phyloP scores from a whole-genome alignment of 2,329 filamentous ascomycete species.

The Fusarium tjaetaba region DNA sequence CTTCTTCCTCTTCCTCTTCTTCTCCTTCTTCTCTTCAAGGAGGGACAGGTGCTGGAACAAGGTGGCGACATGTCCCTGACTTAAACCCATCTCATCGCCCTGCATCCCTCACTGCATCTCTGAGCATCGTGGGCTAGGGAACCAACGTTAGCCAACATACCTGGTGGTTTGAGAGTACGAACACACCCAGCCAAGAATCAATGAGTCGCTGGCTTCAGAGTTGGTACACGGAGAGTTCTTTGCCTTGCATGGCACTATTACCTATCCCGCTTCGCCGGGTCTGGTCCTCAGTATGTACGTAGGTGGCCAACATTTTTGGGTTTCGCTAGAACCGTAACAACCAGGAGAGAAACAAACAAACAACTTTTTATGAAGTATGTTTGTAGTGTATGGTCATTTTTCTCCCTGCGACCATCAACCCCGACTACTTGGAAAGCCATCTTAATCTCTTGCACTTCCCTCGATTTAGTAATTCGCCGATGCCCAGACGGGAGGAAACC shows the following conservation, averaged over 20 bases:
- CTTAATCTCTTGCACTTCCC: slow-evolving; percentile 17
- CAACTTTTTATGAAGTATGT: slow-evolving; percentile 6
- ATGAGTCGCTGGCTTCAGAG: slow-evolving; percentile 25
- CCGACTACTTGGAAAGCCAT: neutral
- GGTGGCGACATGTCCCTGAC: slow-evolving; percentile 21
- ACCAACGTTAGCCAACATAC: slow-evolving; percentile 14
- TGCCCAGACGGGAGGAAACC: neutral
- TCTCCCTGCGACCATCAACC: slow-evolving; percentile 10
- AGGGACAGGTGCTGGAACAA: slow-evolving; percentile 10
- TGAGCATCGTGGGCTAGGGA: slow-evolving; percentile 10
- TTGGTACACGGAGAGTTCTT: slow-evolving; percentile 20
- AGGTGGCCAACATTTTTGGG: slow-evolving; percentile 21
- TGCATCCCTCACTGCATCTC: slow-evolving; percentile 14
- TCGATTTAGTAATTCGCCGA: neutral
- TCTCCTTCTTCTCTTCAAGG: neutral
- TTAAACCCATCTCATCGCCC: slow-evolving; percentile 14
- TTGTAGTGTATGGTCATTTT: slow-evolving; percentile 14
- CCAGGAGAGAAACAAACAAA: slow-evolving; percentile 18
- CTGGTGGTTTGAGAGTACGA: slow-evolving; percentile 1
- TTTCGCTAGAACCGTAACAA: slow-evolving; percentile 22
- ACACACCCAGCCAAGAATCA: slow-evolving; percentile 7
- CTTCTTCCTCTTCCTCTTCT: neutral
- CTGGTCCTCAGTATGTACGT: neutral
- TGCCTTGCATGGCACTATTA: slow-evolving; percentile 40
- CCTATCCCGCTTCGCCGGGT: slow-evolving; percentile 25